These are phyloP conservation scores for Ophidiomyces ophidiicola DNA, from an alignment of 2,329 filamentous ascomycete genomes.

Conservation along the genomic window DNA sequence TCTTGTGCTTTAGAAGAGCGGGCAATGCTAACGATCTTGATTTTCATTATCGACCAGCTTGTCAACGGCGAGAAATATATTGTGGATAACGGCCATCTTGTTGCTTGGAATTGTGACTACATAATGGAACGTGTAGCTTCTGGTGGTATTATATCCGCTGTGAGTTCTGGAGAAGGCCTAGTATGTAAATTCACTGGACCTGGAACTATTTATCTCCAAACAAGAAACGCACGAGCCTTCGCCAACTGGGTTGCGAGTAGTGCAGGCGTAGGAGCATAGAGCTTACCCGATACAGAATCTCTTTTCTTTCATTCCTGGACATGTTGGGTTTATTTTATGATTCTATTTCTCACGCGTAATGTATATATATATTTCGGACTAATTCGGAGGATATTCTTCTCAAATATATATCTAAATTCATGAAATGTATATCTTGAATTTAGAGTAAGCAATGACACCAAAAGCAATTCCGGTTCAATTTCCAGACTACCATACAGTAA, in stretches of 20 bases:
- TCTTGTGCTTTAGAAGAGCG: constrained; percentile 1
- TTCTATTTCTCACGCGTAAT: too few relatives aligned
- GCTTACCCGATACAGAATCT: too few relatives aligned
- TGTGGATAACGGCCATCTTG: constrained; percentile 82
- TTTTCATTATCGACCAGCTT: constrained; percentile 22
- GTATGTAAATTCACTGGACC: constrained; percentile 90
- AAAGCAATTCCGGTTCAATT: too few relatives aligned
- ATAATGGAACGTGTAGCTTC: constrained; percentile 73
- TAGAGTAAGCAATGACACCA: too few relatives aligned
- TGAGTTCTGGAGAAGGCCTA: constrained; percentile 71
- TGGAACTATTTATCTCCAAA: constrained; percentile 85
- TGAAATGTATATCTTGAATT: too few relatives aligned
- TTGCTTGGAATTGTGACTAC: constrained; percentile 96
- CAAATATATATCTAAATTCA: too few relatives aligned
- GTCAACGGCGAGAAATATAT: constrained; percentile 68
- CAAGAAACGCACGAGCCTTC: constrained; percentile 63
- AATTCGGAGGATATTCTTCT: too few relatives aligned
- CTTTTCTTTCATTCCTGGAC: too few relatives aligned
- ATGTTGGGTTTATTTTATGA: too few relatives aligned
- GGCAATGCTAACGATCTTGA: background rate
- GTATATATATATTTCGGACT: too few relatives aligned
- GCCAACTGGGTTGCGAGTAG: constrained; percentile 36
- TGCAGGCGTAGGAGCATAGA: constrained; percentile 1
- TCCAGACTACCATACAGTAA: too few relatives aligned
- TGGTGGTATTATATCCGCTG: constrained; percentile 80